phyloP scores from a whole-genome alignment of 192 early-diverging fungal species.

The Linnemannia schmuckeri region DNA sequence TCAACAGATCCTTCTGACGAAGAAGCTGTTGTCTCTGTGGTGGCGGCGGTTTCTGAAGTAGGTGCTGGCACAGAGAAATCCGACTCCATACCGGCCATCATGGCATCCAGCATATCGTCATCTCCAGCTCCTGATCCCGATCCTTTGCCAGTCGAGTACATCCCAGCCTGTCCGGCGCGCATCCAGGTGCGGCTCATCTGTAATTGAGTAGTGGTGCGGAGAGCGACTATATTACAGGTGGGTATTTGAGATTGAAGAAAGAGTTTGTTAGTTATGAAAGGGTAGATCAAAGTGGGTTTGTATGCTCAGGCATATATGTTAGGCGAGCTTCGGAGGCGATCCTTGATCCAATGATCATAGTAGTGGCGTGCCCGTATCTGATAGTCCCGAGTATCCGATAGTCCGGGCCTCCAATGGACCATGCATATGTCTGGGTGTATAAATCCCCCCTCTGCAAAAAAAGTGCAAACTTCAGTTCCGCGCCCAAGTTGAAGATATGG shows the following conservation, averaged over 20 bases:
- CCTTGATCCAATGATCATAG: neutral
- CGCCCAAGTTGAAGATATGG: neutral
- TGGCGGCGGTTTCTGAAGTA: slow-evolving; percentile 4
- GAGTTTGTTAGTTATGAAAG: neutral
- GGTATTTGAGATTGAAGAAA: neutral
- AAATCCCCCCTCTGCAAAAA: neutral
- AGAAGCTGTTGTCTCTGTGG: neutral
- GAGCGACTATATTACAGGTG: slow-evolving; percentile 26
- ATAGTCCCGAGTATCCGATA: neutral
- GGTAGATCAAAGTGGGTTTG: neutral
- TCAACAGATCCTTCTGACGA: slow-evolving; percentile 15
- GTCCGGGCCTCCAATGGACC: neutral
- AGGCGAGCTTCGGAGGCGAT: neutral
- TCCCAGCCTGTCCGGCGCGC: slow-evolving; percentile 30
- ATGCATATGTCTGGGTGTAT: neutral
- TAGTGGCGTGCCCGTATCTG: neutral
- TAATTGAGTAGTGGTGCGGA: slow-evolving; percentile 13
- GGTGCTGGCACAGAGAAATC: slow-evolving; percentile 47
- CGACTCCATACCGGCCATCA: slow-evolving; percentile 53
- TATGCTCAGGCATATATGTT: neutral
- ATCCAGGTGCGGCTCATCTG: slow-evolving; percentile 28
- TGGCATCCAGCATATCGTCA: slow-evolving; percentile 51
- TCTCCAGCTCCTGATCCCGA: slow-evolving; percentile 34
- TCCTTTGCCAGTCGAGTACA: slow-evolving; percentile 49
- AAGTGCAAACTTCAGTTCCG: neutral